Conservation (phyloP, 1,284 basidiomycete species). For the Boletellus dicymbophilus region DNA sequence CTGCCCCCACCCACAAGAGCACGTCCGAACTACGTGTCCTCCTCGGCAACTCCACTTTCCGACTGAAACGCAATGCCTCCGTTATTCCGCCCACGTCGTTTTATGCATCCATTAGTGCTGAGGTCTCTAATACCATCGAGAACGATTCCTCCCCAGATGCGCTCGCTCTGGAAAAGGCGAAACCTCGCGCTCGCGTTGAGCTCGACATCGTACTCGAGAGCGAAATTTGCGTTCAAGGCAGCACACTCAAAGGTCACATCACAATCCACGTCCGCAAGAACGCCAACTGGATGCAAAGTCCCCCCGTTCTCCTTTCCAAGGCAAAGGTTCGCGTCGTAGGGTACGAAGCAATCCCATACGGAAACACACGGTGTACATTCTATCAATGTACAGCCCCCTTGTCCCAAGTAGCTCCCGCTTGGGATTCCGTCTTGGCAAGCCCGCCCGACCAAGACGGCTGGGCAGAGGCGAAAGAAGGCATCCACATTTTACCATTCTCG, state of each 20-base stretch:
- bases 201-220: slow-evolving; percentile 83
- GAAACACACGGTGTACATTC: slow-evolving; percentile 77
- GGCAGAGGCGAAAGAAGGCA: slow-evolving; percentile 64
- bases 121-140: slow-evolving; percentile 8
- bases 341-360: slow-evolving; percentile 75
- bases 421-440: slow-evolving; percentile 51
- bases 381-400: slow-evolving; percentile 78
- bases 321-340: slow-evolving; percentile 88
- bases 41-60: slow-evolving; percentile 59
- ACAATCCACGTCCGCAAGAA: slow-evolving; percentile 70
- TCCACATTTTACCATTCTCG: slow-evolving; percentile 78
- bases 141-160: slow-evolving; percentile 21
- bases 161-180: slow-evolving; percentile 62
- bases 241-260: slow-evolving; percentile 72
- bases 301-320: slow-evolving; percentile 67
- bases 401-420: slow-evolving; percentile 49
- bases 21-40: slow-evolving; percentile 58
- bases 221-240: slow-evolving; percentile 83
- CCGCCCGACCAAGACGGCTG: slow-evolving; percentile 74
- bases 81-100: slow-evolving; percentile 35
- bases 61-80: slow-evolving; percentile 54
- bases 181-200: slow-evolving; percentile 75
- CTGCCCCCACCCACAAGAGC: slow-evolving; percentile 46
- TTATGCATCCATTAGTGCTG: slow-evolving; percentile 7
- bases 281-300: slow-evolving; percentile 48